Evolutionary conservation across 2,329 filamentous ascomycete genomes (phyloP), one percentile per base, ranked within the genome.

Genomic region (Aspergillus latus): DNA sequence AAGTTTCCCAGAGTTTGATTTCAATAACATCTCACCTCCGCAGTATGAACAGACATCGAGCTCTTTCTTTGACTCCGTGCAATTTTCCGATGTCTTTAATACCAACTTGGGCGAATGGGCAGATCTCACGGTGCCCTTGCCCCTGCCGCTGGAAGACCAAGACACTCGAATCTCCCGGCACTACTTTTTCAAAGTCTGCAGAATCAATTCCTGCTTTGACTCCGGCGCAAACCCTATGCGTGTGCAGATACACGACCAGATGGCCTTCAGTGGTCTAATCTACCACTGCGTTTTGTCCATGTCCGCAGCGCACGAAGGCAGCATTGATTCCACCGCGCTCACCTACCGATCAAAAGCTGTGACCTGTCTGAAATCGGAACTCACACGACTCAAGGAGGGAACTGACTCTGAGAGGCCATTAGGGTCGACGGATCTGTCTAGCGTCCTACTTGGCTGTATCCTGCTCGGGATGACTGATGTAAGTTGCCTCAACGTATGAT

Each of bases 221-320:
- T 47, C 45, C 10, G 30, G n/a, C 5, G 2, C 4, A 7, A 47
- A 47, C 15, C 34, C 21, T n/a, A 21, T 36, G 2, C 45, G 45
- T 7, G 36, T 44, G 2, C 49, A 52, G 30, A 8, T 57, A 9
- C 49, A 49, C 16, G 29, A 10, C 16, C 40, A 52, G 34, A 57
- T 49, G 29, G 42, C 10, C 15, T 52, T 49, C 8, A 36, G n/a
- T 15, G 42, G 42, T 8, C 49, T 57, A 1, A 43, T 57, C 30
- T 48, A 57, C 21, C 43, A 57, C 37, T 52, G 49, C 15, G 49
- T 57, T 10, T 29, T 57, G 4, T 52, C 54, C 34, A 57, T 57
- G 54, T 57, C 54, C 2, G 54, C 54, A 6, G 54, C 54, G 11
- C 54, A 57, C 29, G 32, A 47, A 13, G 32, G 39, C 8, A 42